Base-by-base conservation (phyloP, 495 filamentous ascomycete genomes). In the Aspergillus sparsus region DNA sequence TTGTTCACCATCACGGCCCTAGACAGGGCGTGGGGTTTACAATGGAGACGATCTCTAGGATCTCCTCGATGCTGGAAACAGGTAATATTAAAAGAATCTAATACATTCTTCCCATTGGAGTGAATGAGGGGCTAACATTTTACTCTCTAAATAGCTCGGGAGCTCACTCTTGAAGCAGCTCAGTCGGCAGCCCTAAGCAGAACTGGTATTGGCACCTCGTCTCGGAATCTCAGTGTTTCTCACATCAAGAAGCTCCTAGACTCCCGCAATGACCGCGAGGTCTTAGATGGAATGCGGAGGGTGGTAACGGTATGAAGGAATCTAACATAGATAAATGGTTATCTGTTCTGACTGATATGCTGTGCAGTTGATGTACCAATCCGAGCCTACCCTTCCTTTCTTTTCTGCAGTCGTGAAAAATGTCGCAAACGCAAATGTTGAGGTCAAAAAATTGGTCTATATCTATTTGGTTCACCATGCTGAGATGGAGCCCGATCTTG, bases 371-470 rank as follows among this genome's bases (percentile, higher is more conserved):
- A 95, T 96, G 87, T 97, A 96, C 76, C 87, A 87, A 53, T 83
- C 87, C 62, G 87, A 91, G 64, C 87, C 89, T 46, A 91, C 90
- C 62, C 83, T 94, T 10, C 83, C 88, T 13, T 93, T 91, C 78
- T 98, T 98, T 74, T 93, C 94, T 10, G 87, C 91, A 21, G 89
- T 98, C 55, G 91, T 98, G 68, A 98, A 98, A 77, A 97, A 97
- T 65, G 90, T 96, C 27, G 92, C 93, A 27, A 95, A 87, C 36
- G 86, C 93, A 32, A 93, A 88, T 64, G 80, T 97, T 68, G 92
- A 96, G 71, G 90, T 97, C 66, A 95, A 96, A 75, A 98, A 97
- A 70, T 84, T 98, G 49, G 94, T 98, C 57, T 97, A 98, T 80
- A 96, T 97, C 70, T 97, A 96, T 72, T 86, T 98, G 58, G 87